Base-by-base conservation (phyloP, 768 basidiomycete genomes). In the Lyophyllum semitale region DNA sequence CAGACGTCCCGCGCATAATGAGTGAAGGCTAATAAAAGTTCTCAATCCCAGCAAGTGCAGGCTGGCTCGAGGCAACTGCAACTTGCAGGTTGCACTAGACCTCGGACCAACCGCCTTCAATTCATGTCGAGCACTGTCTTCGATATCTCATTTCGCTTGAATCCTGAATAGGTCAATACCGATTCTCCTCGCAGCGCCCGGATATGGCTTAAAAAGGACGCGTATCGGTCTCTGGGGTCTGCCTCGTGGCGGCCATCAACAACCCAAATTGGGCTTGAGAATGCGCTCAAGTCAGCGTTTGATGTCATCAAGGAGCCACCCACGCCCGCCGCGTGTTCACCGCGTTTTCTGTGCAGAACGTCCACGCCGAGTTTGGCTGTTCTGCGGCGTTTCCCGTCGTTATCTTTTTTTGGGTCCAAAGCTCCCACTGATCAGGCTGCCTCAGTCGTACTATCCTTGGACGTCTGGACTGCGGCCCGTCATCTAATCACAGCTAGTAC, bases 261-360 rank as follows among this genome's bases (percentile, higher is more conserved):
- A 11, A 33, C 17, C 57, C 56, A 47, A 57, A 61, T 48, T 61
- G 59, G 59, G 59, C 37, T 50, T 29, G 33, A 46, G 59, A 61
- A 61, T 55, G 60, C 60, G 55, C 57, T 49, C 59, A 32, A 29
- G 50, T 17, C 29, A 27, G 20, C 23, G 42, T n/a, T 46, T 51
- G 30, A 38, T 48, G 49, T 45, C 26, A 55, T 37, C 23, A 25
- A 44, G 4, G n/a, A 13, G 41, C 40, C 51, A 59, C 59, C 54
- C 59, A 60, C 52, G 49, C 57, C 59, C 60, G 60, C 57, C 57
- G 57, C 57, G 54, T 59, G 60, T 61, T 58, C 48, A 48, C 43
- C 48, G 33, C 52, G 38, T 58, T 58, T 50, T 57, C 51, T 53
- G 26, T 38, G 12, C 51, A 51, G 48, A 56, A 56, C 37, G n/a